Percentiles rank a stretch among this genome's conserved stretches.
These are phyloP conservation scores for Lactarius hatsudake DNA, from an alignment of 768 basidiomycete species.

Conservation along the genomic window DNA sequence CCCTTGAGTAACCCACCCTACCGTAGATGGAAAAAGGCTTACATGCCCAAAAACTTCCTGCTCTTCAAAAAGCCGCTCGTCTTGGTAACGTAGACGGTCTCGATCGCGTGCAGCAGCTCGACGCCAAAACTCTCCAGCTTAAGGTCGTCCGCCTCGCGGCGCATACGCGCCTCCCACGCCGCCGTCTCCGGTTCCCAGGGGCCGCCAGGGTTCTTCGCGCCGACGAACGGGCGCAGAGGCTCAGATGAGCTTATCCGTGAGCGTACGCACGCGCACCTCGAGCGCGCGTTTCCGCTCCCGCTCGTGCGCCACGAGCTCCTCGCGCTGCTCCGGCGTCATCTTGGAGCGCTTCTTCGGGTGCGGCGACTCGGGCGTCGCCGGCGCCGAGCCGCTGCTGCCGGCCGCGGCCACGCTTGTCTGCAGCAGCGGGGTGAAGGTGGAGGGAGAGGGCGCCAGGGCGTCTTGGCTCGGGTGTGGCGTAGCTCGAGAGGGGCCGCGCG, in stretches of 20 bases:
- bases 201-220: constrained; percentile 79
- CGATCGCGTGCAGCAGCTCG: constrained; percentile 91
- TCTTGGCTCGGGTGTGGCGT: not conserved
- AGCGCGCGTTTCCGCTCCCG: constrained; percentile 75
- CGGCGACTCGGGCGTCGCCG: constrained; percentile 19
- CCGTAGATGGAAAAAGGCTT: constrained; percentile 31
- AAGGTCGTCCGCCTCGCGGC: constrained; percentile 86
- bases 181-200: constrained; percentile 80
- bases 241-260: constrained; percentile 82
- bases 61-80: constrained; percentile 89
- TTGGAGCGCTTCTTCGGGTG: constrained; percentile 42
- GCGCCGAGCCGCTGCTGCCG: constrained; percentile 15
- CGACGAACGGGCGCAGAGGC: constrained; percentile 84
- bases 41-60: constrained; percentile 88
- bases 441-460: not conserved
- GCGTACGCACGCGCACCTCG: constrained; percentile 68
- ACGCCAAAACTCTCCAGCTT: constrained; percentile 98
- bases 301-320: constrained; percentile 80
- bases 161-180: constrained; percentile 73
- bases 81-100: constrained; percentile 90
- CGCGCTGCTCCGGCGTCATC: constrained; percentile 78
- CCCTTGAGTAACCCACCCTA: too few relatives aligned
- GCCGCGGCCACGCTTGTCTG: constrained; percentile 1
- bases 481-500: not conserved
- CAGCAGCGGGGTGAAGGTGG: constrained; percentile 1